Base-by-base conservation (phyloP, 2,329 filamentous ascomycete genomes). In the Exophiala spinifera region DNA sequence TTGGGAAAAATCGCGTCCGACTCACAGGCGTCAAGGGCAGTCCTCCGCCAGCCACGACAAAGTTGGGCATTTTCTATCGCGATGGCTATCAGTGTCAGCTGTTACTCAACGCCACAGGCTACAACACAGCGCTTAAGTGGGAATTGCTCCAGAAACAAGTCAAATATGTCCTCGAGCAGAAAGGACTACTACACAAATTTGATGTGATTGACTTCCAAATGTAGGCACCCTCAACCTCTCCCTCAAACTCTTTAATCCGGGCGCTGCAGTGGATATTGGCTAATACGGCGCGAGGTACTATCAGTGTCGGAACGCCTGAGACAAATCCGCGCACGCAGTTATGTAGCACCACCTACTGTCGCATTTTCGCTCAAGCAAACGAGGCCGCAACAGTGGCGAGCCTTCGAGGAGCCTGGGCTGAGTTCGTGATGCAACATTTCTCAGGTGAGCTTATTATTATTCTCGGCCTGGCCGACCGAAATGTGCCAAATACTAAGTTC, bases 141-240 rank as follows among this genome's bases (percentile, higher is more conserved):
- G 8, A 19, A 42, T 20, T 42, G 60, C 61, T 17, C 37, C 50
- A 8, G 57, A 10, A 25, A 25, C 23, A 1, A 76, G 73, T 0
- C 57, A 64, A 1, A 65, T 74, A 55, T 81, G 81, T 61, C 79
- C 74, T 63, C 37, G 69, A 71, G 1, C 67, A 69, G 50, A 70
- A 72, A 4, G 64, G 23, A 25, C 4, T 25, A 4, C 23, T 44
- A 13, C 13, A 70, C 15, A 66, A 73, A 25, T 70, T 81, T 42
- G 73, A 79, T 47, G 64, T 76, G 2, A 67, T 82, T 14, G 76
- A 80, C 34, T 80, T 81, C 46, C 78, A 81, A 25, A 8, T 25
- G 72, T 20, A n/a, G n/a, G n/a, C n/a, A n/a, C n/a, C n/a, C n/a
- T n/a, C n/a, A n/a, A n/a, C n/a, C n/a, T n/a, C n/a, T n/a, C n/a